Evolutionary conservation across 768 basidiomycete genomes (phyloP).

Genomic region (Tubosaeta sp.): DNA sequence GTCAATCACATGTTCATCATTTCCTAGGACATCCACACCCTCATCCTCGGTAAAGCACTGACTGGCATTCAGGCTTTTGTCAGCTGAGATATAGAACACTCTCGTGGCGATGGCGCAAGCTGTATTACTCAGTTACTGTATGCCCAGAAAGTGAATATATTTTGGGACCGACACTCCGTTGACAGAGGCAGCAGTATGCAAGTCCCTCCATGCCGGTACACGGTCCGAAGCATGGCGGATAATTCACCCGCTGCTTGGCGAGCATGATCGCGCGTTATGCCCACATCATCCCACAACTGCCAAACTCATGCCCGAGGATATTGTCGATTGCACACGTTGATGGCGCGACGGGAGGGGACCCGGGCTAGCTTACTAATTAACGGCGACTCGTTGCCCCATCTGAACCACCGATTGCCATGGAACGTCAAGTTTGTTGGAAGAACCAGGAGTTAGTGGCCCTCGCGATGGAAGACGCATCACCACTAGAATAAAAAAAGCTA

Average conservation of each 20-base stretch:
- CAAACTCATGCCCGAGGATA: not conserved
- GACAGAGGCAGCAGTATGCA: not conserved
- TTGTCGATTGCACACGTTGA: not conserved
- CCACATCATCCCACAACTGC: not conserved
- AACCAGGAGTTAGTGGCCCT: not conserved
- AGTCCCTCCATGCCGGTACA: not conserved
- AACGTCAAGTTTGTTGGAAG: not conserved
- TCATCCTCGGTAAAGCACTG: constrained; percentile 90
- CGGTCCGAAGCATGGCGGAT: not conserved
- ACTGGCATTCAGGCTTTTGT: constrained; percentile 87
- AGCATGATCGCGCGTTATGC: not conserved
- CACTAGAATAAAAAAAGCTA: not conserved
- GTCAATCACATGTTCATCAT: constrained; percentile 4
- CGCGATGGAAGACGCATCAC: not conserved
- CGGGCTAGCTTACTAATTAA: not conserved
- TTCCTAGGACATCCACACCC: constrained; percentile 79
- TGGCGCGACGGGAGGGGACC: not conserved
- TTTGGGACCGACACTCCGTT: not conserved
- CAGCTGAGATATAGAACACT: constrained; percentile 34
- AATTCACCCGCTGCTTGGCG: not conserved
- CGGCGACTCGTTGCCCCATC: not conserved
- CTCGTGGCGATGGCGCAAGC: not conserved
- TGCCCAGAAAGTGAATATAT: not conserved
- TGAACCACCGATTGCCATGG: not conserved
- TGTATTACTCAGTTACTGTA: not conserved